Conservation (phyloP, 768 basidiomycete species). For the Filobasidium wieringae region DNA sequence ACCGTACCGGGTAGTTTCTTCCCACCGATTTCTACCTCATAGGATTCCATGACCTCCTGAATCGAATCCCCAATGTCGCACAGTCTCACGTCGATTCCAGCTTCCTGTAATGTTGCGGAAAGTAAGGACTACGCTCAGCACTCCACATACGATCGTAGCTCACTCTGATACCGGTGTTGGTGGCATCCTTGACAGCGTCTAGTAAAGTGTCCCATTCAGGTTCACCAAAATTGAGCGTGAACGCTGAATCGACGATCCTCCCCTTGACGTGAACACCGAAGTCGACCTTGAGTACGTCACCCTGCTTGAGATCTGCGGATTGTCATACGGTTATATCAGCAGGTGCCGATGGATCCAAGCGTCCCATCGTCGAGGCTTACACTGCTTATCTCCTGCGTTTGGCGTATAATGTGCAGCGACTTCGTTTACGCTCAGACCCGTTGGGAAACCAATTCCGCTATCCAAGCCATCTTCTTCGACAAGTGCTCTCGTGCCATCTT, state of each 20-base stretch:
- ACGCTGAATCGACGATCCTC: conserved; percentile 89
- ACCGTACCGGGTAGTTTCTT: conserved; percentile 63
- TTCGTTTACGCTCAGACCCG: conserved; percentile 82
- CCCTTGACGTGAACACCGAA: conserved; percentile 95
- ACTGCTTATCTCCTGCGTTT: conserved; percentile 75
- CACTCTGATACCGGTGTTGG: conserved; percentile 79
- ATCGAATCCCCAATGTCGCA: conserved; percentile 84
- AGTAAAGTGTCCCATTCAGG: conserved; percentile 79
- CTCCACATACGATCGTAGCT: conserved; percentile 12
- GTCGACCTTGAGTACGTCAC: conserved; percentile 92
- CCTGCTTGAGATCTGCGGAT: conserved; percentile 56
- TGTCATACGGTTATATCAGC: conserved; percentile 11
- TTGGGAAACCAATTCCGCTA: conserved; percentile 83
- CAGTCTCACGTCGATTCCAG: conserved; percentile 87
- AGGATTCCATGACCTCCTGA: conserved; percentile 98
- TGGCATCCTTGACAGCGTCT: conserved; percentile 86
- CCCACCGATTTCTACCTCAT: conserved; percentile 85
- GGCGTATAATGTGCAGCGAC: conserved; percentile 95
- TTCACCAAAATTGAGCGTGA: conserved; percentile 68
- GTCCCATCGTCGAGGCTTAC: conserved; percentile 43
- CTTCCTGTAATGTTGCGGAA: conserved; percentile 51
- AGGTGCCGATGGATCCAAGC: not conserved
- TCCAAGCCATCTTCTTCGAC: conserved; percentile 63
- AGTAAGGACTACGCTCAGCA: not conserved
- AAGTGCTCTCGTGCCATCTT: conserved; percentile 76